phyloP scores from a whole-genome alignment of 2,329 filamentous ascomycete genomes.

The Metarhizium rileyi region DNA sequence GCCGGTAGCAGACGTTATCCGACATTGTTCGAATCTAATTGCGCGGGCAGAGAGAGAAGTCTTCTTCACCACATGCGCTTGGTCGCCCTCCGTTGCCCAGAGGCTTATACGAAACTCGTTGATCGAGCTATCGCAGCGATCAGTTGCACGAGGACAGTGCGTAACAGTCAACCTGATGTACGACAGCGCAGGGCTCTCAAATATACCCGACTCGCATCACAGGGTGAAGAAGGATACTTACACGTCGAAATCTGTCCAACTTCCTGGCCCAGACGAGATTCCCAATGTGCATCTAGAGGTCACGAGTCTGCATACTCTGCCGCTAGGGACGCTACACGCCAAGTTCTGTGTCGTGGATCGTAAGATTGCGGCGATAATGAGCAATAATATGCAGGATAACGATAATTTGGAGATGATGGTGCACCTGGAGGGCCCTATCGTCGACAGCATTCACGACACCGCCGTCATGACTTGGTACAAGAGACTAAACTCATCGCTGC shows the following conservation, averaged over 20 bases:
- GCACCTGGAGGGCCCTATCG: conserved; percentile 65
- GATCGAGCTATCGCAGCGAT: conserved; percentile 56
- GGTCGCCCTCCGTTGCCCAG: conserved; percentile 60
- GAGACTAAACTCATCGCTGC: conserved; percentile 25
- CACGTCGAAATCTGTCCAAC: conserved; percentile 43
- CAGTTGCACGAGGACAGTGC: conserved; percentile 43
- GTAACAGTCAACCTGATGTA: conserved; percentile 67
- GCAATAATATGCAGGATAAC: conserved; percentile 72
- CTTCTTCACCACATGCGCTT: conserved; percentile 66
- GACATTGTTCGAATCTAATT: conserved; percentile 70
- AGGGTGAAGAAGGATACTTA: conserved; percentile 49
- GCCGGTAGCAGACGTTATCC: conserved; percentile 49
- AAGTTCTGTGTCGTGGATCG: conserved; percentile 74
- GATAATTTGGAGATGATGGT: conserved; percentile 76
- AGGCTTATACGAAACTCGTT: conserved; percentile 59
- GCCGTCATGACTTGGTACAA: conserved; percentile 65
- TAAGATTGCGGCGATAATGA: conserved; percentile 59
- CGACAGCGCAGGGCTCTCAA: conserved; percentile 57
- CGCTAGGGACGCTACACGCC: conserved; percentile 66
- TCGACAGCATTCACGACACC: conserved; percentile 67
- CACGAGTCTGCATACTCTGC: conserved; percentile 59
- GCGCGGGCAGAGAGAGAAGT: conserved; percentile 63
- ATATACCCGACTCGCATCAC: conserved; percentile 57
- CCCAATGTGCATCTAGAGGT: conserved; percentile 64
- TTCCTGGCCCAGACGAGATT: conserved; percentile 56